Percentiles rank a stretch among this genome's conserved stretches.
phyloP scores from a whole-genome alignment of 2,329 filamentous ascomycete species.

The Aspergillus transmontanensis region DNA sequence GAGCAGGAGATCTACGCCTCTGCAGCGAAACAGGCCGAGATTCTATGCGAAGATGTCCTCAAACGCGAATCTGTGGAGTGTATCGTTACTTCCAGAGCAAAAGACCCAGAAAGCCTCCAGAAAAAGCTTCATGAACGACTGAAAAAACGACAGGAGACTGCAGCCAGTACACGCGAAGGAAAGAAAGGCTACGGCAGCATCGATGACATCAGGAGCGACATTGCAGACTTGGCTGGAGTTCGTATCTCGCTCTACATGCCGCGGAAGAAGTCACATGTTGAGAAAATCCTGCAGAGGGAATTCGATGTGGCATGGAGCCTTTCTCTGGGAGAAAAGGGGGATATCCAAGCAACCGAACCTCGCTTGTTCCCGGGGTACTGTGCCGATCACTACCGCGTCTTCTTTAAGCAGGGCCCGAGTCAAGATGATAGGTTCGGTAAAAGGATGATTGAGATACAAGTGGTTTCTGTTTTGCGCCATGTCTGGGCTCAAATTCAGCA shows the following conservation, averaged over 20 bases:
- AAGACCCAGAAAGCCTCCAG: conserved; percentile 8
- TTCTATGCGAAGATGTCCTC: not conserved
- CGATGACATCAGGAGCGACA: conserved; percentile 14
- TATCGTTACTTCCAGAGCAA: conserved; percentile 2
- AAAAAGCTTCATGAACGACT: conserved; percentile 3
- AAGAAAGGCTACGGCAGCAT: not conserved
- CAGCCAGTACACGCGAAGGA: not conserved
- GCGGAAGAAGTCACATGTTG: not conserved
- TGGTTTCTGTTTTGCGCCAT: conserved; percentile 29
- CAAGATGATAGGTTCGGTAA: not conserved
- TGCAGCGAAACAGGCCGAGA: not conserved
- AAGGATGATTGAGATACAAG: conserved; percentile 30
- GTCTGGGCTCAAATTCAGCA: conserved; percentile 34
- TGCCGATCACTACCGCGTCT: conserved; percentile 7
- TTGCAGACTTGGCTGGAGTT: conserved; percentile 17
- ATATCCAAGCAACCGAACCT: not conserved
- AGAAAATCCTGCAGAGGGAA: not conserved
- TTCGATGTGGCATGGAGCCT: not conserved
- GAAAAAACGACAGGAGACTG: not conserved
- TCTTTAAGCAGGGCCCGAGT: not conserved
- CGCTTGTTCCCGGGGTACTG: conserved; percentile 5
- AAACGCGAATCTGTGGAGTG: not conserved
- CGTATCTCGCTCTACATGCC: conserved; percentile 15
- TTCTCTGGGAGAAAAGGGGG: not conserved
- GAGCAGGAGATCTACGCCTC: not conserved